These are phyloP conservation scores for Diaporthe velutina DNA, from an alignment of 2,329 filamentous ascomycete genomes.

Conservation along the genomic window DNA sequence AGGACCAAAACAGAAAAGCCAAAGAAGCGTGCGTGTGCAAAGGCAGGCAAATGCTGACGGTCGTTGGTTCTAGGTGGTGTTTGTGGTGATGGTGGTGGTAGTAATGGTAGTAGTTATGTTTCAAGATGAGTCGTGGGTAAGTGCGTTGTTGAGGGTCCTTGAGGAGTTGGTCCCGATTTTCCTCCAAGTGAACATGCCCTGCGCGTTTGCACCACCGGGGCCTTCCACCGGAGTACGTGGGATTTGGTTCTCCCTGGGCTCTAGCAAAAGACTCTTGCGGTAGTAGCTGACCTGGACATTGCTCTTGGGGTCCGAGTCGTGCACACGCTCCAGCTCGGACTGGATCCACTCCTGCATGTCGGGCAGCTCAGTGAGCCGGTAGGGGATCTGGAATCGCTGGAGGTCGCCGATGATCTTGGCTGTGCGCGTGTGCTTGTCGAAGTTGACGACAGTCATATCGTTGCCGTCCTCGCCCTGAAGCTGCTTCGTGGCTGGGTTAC, in stretches of 20 bases:
- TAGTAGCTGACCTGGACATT: conserved; percentile 77
- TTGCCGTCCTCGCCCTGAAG: conserved; percentile 65
- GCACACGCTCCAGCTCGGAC: conserved; percentile 82
- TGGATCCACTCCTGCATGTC: conserved; percentile 96
- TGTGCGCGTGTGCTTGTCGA: conserved; percentile 95
- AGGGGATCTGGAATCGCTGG: conserved; percentile 95
- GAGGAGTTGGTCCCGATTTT: conserved; percentile 31
- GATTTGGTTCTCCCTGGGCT: conserved; percentile 74
- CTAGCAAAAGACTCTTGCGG: conserved; percentile 85
- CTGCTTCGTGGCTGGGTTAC: conserved; percentile 87
- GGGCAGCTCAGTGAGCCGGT: conserved; percentile 83
- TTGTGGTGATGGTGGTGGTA: neutral
- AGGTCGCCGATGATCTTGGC: conserved; percentile 96
- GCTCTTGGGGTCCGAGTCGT: conserved; percentile 63
- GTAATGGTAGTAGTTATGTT: neutral
- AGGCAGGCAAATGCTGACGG: conserved; percentile 6
- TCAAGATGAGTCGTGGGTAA: conserved; percentile 11
- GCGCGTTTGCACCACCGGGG: conserved; percentile 38
- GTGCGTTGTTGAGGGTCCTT: conserved; percentile 11
- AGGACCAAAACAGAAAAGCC: conserved; percentile 17
- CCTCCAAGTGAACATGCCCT: conserved; percentile 39
- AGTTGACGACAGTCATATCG: conserved; percentile 89
- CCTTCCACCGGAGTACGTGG: conserved; percentile 47
- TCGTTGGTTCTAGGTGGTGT: neutral
- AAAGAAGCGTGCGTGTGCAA: conserved; percentile 1